Evolutionary conservation across 306 rosid species (phyloP).

Genomic region (Phaseolus lunatus): DNA sequence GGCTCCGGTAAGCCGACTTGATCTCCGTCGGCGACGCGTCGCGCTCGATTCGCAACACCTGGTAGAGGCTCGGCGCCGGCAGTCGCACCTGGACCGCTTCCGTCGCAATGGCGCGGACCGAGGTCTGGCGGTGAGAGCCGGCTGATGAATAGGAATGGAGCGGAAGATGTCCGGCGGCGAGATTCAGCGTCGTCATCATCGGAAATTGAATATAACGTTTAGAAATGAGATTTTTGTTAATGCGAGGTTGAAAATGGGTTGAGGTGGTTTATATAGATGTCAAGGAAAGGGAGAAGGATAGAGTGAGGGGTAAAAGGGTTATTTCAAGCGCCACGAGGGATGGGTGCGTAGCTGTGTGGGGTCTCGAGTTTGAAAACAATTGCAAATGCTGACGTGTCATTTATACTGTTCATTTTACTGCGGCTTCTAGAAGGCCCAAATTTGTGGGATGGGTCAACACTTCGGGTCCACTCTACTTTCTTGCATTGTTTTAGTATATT

Average conservation of each 20-base stretch:
- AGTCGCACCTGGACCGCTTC: background rate
- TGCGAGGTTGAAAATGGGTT: conserved; percentile 26
- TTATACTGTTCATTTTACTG: background rate
- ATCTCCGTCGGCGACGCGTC: conserved; percentile 52
- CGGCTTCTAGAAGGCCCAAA: conserved; percentile 45
- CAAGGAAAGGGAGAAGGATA: conserved; percentile 26
- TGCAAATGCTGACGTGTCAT: conserved; percentile 5
- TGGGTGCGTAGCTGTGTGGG: conserved; percentile 14
- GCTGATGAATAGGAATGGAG: background rate
- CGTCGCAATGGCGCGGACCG: conserved; percentile 29
- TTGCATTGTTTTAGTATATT: background rate
- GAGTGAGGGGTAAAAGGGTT: conserved; percentile 33
- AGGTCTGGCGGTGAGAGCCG: background rate
- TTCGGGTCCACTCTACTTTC: background rate
- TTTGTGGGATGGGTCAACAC: background rate
- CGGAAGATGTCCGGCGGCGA: background rate
- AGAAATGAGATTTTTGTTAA: background rate
- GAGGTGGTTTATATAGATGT: conserved; percentile 39
- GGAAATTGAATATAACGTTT: background rate
- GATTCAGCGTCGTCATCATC: conserved; percentile 33
- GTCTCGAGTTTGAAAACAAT: conserved; percentile 18
- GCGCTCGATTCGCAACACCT: conserved; percentile 44
- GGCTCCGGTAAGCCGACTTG: conserved; percentile 54
- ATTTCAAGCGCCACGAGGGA: conserved; percentile 23
- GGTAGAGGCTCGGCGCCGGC: conserved; percentile 49